Percentiles rank a stretch among this genome's conserved stretches.
These are phyloP conservation scores for Penicillium desertorum DNA, from an alignment of 495 filamentous ascomycete species.

Conservation along the genomic window DNA sequence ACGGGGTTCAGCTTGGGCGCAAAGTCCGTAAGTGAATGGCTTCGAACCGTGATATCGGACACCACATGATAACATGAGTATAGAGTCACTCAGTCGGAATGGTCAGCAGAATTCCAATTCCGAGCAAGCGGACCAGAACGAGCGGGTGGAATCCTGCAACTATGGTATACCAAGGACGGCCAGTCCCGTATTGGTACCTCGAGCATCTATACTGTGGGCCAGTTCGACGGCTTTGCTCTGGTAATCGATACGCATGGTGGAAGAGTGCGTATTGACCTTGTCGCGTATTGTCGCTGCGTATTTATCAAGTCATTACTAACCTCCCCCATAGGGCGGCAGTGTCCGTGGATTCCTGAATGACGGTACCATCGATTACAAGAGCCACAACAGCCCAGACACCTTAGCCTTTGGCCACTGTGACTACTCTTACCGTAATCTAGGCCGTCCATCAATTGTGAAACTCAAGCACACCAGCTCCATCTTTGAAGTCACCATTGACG, in stretches of 20 bases:
- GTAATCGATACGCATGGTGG: constrained; percentile 88
- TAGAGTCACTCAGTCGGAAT: constrained; percentile 57
- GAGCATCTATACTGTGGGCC: constrained; percentile 77
- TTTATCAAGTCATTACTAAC: constrained; percentile 11
- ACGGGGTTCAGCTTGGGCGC: constrained; percentile 79
- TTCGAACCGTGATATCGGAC: background rate
- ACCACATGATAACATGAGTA: constrained; percentile 15
- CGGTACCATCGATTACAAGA: constrained; percentile 76
- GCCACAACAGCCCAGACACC: constrained; percentile 73
- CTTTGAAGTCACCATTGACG: constrained; percentile 80
- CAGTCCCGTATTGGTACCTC: constrained; percentile 60
- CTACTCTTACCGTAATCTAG: constrained; percentile 88
- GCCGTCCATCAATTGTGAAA: constrained; percentile 73
- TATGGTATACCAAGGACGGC: constrained; percentile 86
- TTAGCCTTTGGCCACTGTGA: constrained; percentile 93
- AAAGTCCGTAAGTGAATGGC: constrained; percentile 53
- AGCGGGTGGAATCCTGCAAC: constrained; percentile 82
- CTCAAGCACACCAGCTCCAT: constrained; percentile 60
- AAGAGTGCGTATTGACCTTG: constrained; percentile 41
- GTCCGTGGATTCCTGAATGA: constrained; percentile 94
- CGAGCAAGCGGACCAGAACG: constrained; percentile 82
- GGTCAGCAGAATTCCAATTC: constrained; percentile 83
- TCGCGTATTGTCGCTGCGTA: background rate
- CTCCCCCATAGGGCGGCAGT: constrained; percentile 60
- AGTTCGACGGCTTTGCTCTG: constrained; percentile 84